phyloP scores from a whole-genome alignment of 2,329 filamentous ascomycete genomes.

The Dothiorella sarmentorum region DNA sequence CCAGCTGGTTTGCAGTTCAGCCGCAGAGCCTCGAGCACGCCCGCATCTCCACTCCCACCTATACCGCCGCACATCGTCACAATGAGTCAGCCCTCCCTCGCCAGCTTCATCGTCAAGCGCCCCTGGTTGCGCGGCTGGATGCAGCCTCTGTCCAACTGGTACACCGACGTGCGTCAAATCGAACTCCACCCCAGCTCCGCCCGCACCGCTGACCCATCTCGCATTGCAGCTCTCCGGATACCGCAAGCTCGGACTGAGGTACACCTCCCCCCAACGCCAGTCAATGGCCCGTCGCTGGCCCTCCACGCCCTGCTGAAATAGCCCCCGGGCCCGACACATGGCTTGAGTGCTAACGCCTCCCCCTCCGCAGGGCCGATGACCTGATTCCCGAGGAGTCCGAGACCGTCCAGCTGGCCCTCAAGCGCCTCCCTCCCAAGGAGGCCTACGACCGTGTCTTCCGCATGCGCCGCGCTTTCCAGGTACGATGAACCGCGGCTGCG shows the following conservation, averaged over 20 bases:
- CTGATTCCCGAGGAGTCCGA: constrained; percentile 91
- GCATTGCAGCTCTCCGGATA: constrained; percentile 67
- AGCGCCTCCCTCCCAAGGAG: constrained; percentile 85
- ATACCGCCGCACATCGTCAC: constrained; percentile 29
- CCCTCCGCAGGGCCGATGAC: constrained; percentile 74
- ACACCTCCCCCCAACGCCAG: constrained; percentile 36
- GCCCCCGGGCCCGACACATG: not conserved
- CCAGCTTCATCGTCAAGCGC: constrained; percentile 74
- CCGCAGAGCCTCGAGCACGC: constrained; percentile 22
- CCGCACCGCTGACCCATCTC: constrained; percentile 13
- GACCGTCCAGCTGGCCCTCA: constrained; percentile 78
- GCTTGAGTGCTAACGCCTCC: constrained; percentile 27
- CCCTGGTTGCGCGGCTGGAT: constrained; percentile 81
- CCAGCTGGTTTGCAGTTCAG: constrained; percentile 25
- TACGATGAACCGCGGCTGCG: constrained; percentile 33
- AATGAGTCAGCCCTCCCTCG: constrained; percentile 71
- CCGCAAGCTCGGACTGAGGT: constrained; percentile 89
- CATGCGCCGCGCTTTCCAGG: constrained; percentile 91
- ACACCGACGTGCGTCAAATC: constrained; percentile 55
- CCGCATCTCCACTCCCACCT: constrained; percentile 19
- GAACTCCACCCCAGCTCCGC: not conserved
- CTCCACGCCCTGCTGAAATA: not conserved
- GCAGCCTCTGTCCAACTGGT: constrained; percentile 82
- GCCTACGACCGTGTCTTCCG: constrained; percentile 97
- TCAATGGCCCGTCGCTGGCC: not conserved